Evolutionary conservation across 768 basidiomycete genomes (phyloP).

Genomic region (Mycena rosella): DNA sequence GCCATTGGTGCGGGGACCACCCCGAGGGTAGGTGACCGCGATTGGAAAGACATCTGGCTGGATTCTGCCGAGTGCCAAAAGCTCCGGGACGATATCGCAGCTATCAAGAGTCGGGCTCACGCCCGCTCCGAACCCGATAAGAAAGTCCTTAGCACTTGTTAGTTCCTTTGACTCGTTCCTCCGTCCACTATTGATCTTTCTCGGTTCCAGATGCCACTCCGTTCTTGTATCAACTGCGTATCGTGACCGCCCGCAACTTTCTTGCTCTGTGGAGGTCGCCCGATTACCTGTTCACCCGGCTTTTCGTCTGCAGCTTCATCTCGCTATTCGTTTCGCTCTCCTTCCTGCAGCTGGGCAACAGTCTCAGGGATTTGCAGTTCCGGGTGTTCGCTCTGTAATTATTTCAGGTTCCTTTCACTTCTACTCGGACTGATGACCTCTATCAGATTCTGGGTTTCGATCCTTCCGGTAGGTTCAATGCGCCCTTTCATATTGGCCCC

Average conservation of each 20-base stretch:
- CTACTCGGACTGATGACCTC: background rate
- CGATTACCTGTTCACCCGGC: conserved; percentile 86
- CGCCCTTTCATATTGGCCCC: background rate
- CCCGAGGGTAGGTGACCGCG: conserved; percentile 77
- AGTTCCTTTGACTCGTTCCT: conserved; percentile 30
- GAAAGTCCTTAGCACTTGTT: conserved; percentile 62
- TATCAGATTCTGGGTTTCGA: conserved; percentile 72
- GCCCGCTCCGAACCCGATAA: conserved; percentile 52
- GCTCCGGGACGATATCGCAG: conserved; percentile 58
- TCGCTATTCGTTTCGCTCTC: conserved; percentile 82
- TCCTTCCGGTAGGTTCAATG: conserved; percentile 38
- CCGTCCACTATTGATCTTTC: conserved; percentile 1
- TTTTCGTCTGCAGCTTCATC: conserved; percentile 81
- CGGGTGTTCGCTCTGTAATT: conserved; percentile 82
- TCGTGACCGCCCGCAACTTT: conserved; percentile 76
- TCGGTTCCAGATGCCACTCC: conserved; percentile 73
- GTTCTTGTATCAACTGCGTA: conserved; percentile 78
- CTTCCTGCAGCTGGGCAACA: conserved; percentile 80
- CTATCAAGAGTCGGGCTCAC: conserved; percentile 62
- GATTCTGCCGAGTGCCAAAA: conserved; percentile 71
- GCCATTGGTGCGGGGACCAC: conserved; percentile 90
- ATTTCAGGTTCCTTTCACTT: conserved; percentile 18
- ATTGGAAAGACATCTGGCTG: conserved; percentile 91
- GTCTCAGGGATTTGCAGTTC: conserved; percentile 79
- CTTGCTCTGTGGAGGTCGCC: conserved; percentile 85